These are phyloP conservation scores for Monosporascus cannonballus DNA, from an alignment of 2,329 filamentous ascomycete species.

Conservation along the genomic window DNA sequence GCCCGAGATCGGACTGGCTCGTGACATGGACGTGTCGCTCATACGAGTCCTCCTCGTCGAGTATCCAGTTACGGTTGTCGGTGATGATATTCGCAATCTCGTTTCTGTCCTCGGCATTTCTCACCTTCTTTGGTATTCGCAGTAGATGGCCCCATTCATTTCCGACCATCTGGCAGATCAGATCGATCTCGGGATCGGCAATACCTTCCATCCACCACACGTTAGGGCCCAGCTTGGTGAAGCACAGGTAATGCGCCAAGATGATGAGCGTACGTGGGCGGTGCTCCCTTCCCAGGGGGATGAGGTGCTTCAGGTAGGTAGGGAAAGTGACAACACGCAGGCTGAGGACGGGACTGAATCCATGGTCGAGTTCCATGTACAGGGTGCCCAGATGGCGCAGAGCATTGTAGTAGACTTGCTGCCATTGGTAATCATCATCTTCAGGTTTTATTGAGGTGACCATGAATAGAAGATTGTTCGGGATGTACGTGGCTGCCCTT, in stretches of 20 bases:
- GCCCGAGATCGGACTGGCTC: constrained; percentile 11
- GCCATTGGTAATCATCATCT: constrained; percentile 35
- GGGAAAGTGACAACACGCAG: constrained; percentile 48
- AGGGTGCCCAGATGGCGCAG: constrained; percentile 46
- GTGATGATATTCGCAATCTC: constrained; percentile 37
- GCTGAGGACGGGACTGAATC: constrained; percentile 37
- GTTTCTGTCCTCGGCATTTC: constrained; percentile 25
- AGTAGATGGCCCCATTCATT: constrained; percentile 35
- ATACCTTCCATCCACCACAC: constrained; percentile 49
- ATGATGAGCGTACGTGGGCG: constrained; percentile 44
- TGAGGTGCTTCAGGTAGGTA: constrained; percentile 41
- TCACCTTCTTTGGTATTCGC: constrained; percentile 33
- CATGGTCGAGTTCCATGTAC: constrained; percentile 40
- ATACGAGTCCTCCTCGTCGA: constrained; percentile 20
- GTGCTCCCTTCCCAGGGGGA: constrained; percentile 35
- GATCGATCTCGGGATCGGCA: constrained; percentile 37
- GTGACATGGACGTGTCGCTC: constrained; percentile 16
- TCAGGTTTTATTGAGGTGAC: constrained; percentile 35
- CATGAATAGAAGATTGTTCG: constrained; percentile 44
- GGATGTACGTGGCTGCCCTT: constrained; percentile 34
- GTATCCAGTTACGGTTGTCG: constrained; percentile 37
- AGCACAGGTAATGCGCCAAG: constrained; percentile 46
- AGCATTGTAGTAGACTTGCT: constrained; percentile 37
- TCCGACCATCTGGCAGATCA: constrained; percentile 35
- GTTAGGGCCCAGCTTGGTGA: constrained; percentile 35